These are phyloP conservation scores for Myxozyma geophila DNA, from an alignment of 805 yeast genomes.

Conservation along the genomic window DNA sequence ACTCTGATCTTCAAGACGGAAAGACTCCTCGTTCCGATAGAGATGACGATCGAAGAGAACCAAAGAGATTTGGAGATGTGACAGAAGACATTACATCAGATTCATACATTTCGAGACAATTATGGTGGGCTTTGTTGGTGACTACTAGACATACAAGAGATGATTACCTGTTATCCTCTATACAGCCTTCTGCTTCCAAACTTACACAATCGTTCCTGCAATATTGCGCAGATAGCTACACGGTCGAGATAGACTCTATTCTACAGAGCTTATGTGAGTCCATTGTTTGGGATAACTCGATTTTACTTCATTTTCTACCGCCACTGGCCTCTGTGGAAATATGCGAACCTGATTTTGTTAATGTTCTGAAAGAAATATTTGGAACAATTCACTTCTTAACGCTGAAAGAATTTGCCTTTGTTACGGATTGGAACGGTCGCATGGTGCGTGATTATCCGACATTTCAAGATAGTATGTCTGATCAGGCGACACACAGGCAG, in stretches of 20 bases:
- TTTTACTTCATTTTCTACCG: slow-evolving; percentile 37
- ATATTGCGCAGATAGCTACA: slow-evolving; percentile 7
- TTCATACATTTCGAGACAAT: slow-evolving; percentile 21
- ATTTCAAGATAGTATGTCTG: slow-evolving; percentile 1
- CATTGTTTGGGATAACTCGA: slow-evolving; percentile 47
- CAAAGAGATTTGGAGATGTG: slow-evolving; percentile 4
- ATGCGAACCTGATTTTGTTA: slow-evolving; percentile 31
- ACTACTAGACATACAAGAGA: slow-evolving; percentile 15
- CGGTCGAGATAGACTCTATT: slow-evolving; percentile 29
- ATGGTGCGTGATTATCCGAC: not conserved
- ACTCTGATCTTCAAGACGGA: slow-evolving; percentile 22
- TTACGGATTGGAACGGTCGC: slow-evolving; percentile 16
- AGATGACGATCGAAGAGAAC: slow-evolving; percentile 18
- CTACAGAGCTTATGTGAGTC: slow-evolving; percentile 43
- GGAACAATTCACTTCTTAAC: slow-evolving; percentile 21
- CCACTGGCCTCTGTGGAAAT: slow-evolving; percentile 3
- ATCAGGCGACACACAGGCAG: slow-evolving; percentile 1
- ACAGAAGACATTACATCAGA: slow-evolving; percentile 29
- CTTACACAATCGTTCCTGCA: slow-evolving; percentile 17
- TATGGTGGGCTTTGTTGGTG: slow-evolving; percentile 30
- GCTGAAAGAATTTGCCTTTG: slow-evolving; percentile 21
- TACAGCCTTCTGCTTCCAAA: slow-evolving; percentile 19
- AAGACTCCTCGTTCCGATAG: slow-evolving; percentile 25
- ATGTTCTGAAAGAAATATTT: slow-evolving; percentile 26
- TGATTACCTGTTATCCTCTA: slow-evolving; percentile 20